These are phyloP conservation scores for Tulasnella sp. DNA, from an alignment of 768 basidiomycete genomes.

Conservation along the genomic window DNA sequence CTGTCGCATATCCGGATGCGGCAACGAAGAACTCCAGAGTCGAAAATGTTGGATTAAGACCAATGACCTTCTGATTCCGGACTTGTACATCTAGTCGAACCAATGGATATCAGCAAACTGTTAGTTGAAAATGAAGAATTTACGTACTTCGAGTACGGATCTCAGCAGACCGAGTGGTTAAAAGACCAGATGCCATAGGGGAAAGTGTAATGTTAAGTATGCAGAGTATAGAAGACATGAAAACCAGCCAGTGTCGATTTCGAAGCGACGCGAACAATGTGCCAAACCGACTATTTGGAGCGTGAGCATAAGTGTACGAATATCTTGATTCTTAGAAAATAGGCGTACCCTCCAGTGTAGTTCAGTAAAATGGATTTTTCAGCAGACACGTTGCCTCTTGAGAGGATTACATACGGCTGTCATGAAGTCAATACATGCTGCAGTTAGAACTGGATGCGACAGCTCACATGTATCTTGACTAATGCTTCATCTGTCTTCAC, in stretches of 20 bases:
- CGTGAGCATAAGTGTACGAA: not conserved
- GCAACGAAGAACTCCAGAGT: conserved; percentile 43
- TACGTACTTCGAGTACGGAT: not conserved
- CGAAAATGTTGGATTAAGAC: conserved; percentile 33
- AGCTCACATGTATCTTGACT: conserved; percentile 43
- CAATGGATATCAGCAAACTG: not conserved
- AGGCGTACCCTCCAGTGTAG: conserved; percentile 35
- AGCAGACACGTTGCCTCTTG: conserved; percentile 39
- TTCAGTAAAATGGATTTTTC: conserved; percentile 51
- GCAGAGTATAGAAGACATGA: conserved; percentile 40
- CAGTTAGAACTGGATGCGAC: not conserved
- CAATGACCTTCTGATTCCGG: conserved; percentile 33
- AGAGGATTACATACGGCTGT: conserved; percentile 51
- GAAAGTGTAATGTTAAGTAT: conserved; percentile 38
- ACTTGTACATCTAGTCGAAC: conserved; percentile 21
- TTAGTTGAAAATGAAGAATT: conserved; percentile 17
- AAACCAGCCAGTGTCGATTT: conserved; percentile 43
- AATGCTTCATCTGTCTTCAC: conserved; percentile 41
- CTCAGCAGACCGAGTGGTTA: conserved; percentile 16
- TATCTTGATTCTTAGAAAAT: conserved; percentile 19
- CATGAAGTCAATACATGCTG: conserved; percentile 1
- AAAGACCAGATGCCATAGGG: conserved; percentile 38
- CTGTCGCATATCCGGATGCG: conserved; percentile 39
- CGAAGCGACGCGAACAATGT: conserved; percentile 35
- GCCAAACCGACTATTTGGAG: conserved; percentile 29